Evolutionary conservation across 169 alveolate genomes (phyloP).

Genomic region (Plasmodium ovale): DNA sequence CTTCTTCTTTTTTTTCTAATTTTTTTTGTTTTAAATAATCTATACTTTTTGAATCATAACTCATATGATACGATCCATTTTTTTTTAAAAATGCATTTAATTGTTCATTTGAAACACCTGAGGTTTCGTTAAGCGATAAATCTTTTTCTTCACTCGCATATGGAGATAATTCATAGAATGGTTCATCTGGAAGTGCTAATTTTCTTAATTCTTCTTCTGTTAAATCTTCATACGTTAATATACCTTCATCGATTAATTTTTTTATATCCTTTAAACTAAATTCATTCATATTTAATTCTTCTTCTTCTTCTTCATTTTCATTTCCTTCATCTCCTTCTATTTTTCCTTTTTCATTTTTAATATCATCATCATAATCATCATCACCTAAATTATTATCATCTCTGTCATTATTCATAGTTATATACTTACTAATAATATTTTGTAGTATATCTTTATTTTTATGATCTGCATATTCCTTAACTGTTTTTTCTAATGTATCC

Average conservation of each 20-base stretch:
- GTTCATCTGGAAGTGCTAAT: slow-evolving; percentile 38
- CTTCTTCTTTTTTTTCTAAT: slow-evolving; percentile 65
- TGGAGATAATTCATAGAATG: slow-evolving; percentile 58
- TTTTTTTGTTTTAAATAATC: slow-evolving; percentile 61
- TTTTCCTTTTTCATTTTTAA: not conserved
- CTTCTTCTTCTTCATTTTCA: not conserved
- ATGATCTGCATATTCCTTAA: too few relatives aligned
- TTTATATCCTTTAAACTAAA: slow-evolving; percentile 29
- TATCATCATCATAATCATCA: slow-evolving; percentile 2
- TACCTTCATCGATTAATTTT: slow-evolving; percentile 24
- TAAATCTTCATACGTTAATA: slow-evolving; percentile 40
- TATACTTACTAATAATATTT: slow-evolving; percentile 11
- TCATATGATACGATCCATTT: slow-evolving; percentile 62
- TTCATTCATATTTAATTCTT: slow-evolving; percentile 18
- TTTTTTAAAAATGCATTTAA: slow-evolving; percentile 14
- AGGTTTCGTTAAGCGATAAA: slow-evolving; percentile 32
- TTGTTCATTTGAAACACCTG: slow-evolving; percentile 59
- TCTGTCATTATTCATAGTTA: not conserved
- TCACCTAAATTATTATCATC: not conserved
- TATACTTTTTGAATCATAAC: slow-evolving; percentile 59
- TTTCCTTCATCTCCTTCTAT: not conserved
- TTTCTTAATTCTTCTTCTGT: slow-evolving; percentile 49
- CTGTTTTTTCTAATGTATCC: slow-evolving; percentile 8
- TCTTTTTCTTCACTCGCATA: slow-evolving; percentile 62
- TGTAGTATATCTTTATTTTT: not conserved